These are phyloP conservation scores for Beauveria pseudobassiana DNA, from an alignment of 2,329 filamentous ascomycete species.

Conservation along the genomic window DNA sequence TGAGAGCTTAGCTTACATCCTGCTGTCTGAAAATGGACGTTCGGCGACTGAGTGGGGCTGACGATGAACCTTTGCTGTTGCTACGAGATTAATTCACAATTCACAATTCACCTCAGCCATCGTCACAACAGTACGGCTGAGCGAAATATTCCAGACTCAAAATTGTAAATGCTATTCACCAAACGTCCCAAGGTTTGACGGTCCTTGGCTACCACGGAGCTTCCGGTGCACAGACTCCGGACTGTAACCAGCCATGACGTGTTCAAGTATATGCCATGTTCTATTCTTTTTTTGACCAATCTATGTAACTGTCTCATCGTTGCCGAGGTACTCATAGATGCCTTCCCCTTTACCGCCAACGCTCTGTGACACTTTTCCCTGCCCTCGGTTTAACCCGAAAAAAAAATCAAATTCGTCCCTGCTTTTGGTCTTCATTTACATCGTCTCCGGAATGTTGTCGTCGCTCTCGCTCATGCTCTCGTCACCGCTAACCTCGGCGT, in stretches of 20 bases:
- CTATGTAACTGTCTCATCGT: slow-evolving; percentile 5
- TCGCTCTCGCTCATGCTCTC: slow-evolving; percentile 95
- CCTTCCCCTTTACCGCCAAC: neutral
- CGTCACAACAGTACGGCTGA: neutral
- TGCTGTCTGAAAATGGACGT: neutral
- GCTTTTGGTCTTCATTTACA: slow-evolving; percentile 21
- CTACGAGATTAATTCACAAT: neutral
- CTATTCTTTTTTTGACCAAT: slow-evolving; percentile 7
- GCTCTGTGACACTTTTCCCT: slow-evolving; percentile 1
- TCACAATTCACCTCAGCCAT: neutral
- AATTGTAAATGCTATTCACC: too few relatives aligned
- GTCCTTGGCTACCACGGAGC: too few relatives aligned
- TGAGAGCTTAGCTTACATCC: neutral
- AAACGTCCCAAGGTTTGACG: too few relatives aligned
- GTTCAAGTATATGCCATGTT: slow-evolving; percentile 1
- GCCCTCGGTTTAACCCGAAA: slow-evolving; percentile 5
- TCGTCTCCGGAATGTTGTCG: slow-evolving; percentile 54
- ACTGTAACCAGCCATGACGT: too few relatives aligned
- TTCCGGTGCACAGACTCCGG: too few relatives aligned
- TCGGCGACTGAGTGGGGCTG: neutral
- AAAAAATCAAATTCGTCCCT: slow-evolving; percentile 3
- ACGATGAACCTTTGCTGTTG: neutral
- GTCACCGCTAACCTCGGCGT: slow-evolving; percentile 94
- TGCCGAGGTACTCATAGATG: slow-evolving; percentile 7
- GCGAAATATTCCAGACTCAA: too few relatives aligned